Percentiles rank a stretch among this genome's conserved stretches.
Conservation (phyloP, 768 basidiomycete species). For the Tephrocybe sp. region DNA sequence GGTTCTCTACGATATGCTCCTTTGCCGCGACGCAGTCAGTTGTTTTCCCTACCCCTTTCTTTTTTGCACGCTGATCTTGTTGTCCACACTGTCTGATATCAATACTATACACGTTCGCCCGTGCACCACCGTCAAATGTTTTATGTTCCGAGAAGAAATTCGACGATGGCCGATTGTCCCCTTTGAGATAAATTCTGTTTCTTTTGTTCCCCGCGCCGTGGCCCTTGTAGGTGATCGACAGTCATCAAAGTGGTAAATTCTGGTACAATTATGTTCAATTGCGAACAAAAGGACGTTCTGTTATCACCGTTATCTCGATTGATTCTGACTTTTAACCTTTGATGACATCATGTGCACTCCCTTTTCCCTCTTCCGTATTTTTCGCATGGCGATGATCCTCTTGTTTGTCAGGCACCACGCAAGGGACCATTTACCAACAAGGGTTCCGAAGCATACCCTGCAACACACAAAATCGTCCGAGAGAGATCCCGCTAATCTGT, state of each 20-base stretch:
- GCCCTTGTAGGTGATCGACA: neutral
- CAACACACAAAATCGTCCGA: constrained; percentile 2
- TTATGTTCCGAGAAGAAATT: constrained; percentile 1
- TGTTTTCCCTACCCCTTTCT: neutral
- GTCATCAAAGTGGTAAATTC: too few species aligned
- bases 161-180: constrained; percentile 6
- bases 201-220: constrained; percentile 2
- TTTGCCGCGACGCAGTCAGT: too few species aligned
- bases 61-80: neutral
- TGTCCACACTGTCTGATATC: too few species aligned
- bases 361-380: constrained; percentile 2
- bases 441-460: neutral
- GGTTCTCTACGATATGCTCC: too few species aligned
- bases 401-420: constrained; percentile 1
- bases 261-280: neutral
- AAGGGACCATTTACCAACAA: neutral
- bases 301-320: constrained; percentile 1
- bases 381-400: constrained; percentile 2
- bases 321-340: constrained; percentile 5
- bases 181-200: constrained; percentile 1
- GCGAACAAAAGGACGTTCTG: constrained; percentile 6
- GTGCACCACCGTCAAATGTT: neutral
- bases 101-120: neutral
- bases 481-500: constrained; percentile 2
- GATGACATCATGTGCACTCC: constrained; percentile 11